Base-by-base conservation (phyloP, 179 eudicot species). In the Actinidia polygama region DNA sequence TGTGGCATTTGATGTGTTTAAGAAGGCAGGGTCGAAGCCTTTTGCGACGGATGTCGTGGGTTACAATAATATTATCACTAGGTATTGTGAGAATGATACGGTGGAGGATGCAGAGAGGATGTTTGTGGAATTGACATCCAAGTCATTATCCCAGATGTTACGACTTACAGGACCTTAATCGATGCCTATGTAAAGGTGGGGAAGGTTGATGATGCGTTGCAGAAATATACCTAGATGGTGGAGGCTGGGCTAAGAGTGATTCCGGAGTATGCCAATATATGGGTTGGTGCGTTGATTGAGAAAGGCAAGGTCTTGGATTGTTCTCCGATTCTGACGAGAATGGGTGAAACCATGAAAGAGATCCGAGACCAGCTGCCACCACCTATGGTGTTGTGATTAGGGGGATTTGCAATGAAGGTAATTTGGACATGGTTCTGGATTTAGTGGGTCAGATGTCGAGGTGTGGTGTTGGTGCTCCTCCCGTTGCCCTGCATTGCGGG, bases 41-140 rank as follows among this genome's bases (percentile, higher is more conserved):
- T 96, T 94, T 84, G 85, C 92, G 2, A 96, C 94, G 99, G 99
- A 96, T 88, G 97, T 94, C 5, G 93, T 92, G 4, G 98, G 99
- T 10, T 96, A 88, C 77, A 94, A 85, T 80, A 96, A 96, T 63
- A 90, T 96, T 63, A 86, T 96, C 63, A 84, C 85, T 3, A 87
- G 90, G 89, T 91, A 92, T 83, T 91, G 90, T 44, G 99, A 94
- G 88, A 83, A 85, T 81, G 97, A 89, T 47, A 91, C 92, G 99
- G 82, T 90, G 87, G 90, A 83, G 57, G 94, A 96, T 70, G 99
- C 99, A 1, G 98, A 91, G 90, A 86, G 85, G 84, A 90, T 91
- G 77, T 92, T 85, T 77, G 81, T 67, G 46, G 96, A 94, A 90
- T 85, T 96, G 16, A 86, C 85, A 10, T 87, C 91, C 10, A 96